Conservation (phyloP, 2,329 filamentous ascomycete genomes). For the Macroventuria anomochaeta region DNA sequence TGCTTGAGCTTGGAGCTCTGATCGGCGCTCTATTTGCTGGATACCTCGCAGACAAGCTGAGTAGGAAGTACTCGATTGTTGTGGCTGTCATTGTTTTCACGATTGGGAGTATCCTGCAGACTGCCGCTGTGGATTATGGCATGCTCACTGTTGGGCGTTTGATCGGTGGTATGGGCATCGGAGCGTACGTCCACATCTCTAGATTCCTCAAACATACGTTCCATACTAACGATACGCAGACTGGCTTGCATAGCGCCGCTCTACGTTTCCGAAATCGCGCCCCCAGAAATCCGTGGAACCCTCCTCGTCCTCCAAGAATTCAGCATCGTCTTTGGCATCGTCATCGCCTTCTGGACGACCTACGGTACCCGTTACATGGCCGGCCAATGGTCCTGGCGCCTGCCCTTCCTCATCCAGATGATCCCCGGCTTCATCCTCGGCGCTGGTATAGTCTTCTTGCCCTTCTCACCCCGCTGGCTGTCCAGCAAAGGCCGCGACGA, state of each 20-base stretch:
- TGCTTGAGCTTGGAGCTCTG: conserved; percentile 62
- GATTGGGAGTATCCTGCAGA: conserved; percentile 60
- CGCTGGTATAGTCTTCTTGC: conserved; percentile 55
- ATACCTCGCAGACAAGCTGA: conserved; percentile 61
- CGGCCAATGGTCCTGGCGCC: conserved; percentile 53
- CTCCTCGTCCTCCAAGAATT: conserved; percentile 59
- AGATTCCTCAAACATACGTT: neutral
- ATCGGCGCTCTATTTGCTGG: conserved; percentile 47
- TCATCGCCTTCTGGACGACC: conserved; percentile 62
- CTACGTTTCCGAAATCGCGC: conserved; percentile 61
- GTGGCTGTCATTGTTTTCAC: conserved; percentile 60
- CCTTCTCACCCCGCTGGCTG: conserved; percentile 64
- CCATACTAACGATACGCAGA: conserved; percentile 20
- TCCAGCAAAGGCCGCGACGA: conserved; percentile 52
- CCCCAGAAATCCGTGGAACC: conserved; percentile 57
- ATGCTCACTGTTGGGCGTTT: conserved; percentile 60
- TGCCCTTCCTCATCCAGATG: conserved; percentile 58
- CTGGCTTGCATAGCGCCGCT: conserved; percentile 56
- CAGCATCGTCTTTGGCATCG: conserved; percentile 56
- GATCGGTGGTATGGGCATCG: conserved; percentile 60
- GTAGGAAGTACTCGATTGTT: conserved; percentile 60
- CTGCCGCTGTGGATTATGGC: conserved; percentile 56
- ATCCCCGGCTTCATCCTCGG: conserved; percentile 50
- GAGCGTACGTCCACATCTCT: conserved; percentile 48
- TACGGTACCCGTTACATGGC: conserved; percentile 58